Evolutionary conservation across 257 asterid species (phyloP).

Genomic region (Henckelia pumila): DNA sequence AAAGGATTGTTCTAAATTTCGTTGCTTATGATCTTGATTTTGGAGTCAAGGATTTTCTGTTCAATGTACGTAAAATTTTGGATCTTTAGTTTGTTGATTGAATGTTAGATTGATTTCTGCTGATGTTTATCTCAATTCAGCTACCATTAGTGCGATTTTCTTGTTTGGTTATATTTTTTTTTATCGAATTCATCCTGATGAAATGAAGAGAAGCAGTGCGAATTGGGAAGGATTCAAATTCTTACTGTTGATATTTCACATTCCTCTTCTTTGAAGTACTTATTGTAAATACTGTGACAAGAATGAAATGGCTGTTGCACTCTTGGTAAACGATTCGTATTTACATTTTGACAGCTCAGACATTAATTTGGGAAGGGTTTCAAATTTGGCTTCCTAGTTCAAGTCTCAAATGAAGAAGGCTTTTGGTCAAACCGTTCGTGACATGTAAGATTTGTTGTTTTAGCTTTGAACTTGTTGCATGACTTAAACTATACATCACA

Average conservation of each 20-base stretch:
- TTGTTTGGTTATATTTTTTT: conserved; percentile 8
- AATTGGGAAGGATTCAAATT: background rate
- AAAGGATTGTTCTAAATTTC: background rate
- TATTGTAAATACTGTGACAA: conserved; percentile 24
- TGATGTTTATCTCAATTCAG: background rate
- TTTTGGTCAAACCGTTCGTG: conserved; percentile 88
- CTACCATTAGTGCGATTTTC: background rate
- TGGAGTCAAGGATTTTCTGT: conserved; percentile 1
- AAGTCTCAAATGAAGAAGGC: conserved; percentile 82
- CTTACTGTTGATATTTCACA: conserved; percentile 6
- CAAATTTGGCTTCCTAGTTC: conserved; percentile 36
- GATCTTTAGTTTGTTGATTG: background rate
- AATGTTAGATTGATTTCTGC: background rate
- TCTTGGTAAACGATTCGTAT: conserved; percentile 7
- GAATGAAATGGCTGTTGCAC: conserved; percentile 4
- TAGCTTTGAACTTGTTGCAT: background rate
- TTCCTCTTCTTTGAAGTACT: conserved; percentile 7
- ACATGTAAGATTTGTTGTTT: conserved; percentile 59
- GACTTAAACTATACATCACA: background rate
- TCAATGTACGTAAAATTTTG: background rate
- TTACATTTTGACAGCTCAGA: conserved; percentile 26
- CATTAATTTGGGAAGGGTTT: conserved; percentile 23
- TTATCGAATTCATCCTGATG: conserved; percentile 22
- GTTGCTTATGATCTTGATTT: background rate
- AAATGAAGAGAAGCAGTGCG: background rate